These are phyloP conservation scores for Zygosaccharomyces bisporus DNA, from an alignment of 805 yeast genomes.

Conservation along the genomic window DNA sequence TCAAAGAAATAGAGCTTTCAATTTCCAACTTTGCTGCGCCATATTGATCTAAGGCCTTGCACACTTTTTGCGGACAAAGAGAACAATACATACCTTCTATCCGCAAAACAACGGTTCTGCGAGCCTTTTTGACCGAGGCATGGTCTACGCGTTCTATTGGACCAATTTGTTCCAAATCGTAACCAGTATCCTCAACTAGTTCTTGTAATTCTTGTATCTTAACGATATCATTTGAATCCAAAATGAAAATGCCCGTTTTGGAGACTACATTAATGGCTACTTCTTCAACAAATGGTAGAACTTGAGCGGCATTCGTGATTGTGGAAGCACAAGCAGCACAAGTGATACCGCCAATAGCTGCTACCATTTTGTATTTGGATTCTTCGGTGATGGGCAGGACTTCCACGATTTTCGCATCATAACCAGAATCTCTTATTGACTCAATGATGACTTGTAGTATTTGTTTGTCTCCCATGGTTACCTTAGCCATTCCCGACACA, in stretches of 20 bases:
- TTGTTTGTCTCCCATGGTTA: constrained; percentile 50
- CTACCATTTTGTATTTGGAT: constrained; percentile 48
- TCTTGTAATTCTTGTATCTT: constrained; percentile 43
- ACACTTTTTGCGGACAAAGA: constrained; percentile 60
- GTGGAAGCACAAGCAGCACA: constrained; percentile 69
- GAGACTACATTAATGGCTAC: constrained; percentile 55
- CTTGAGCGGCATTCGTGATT: constrained; percentile 44
- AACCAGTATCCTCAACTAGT: constrained; percentile 63
- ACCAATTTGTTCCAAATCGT: constrained; percentile 50
- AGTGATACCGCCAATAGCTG: constrained; percentile 68
- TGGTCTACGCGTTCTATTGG: constrained; percentile 43
- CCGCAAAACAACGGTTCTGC: constrained; percentile 54
- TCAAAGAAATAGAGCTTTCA: constrained; percentile 51
- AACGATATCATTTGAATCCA: constrained; percentile 41
- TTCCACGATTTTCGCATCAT: constrained; percentile 51
- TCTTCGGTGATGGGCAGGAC: constrained; percentile 54
- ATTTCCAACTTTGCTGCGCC: constrained; percentile 54
- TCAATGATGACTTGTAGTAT: constrained; percentile 45
- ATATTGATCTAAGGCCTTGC: constrained; percentile 45
- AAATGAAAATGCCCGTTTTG: constrained; percentile 58
- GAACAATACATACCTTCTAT: constrained; percentile 49
- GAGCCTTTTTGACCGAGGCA: constrained; percentile 44
- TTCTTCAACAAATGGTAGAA: constrained; percentile 50
- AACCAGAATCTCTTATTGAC: constrained; percentile 44
- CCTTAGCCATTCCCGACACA: constrained; percentile 50